Base-by-base conservation (phyloP, 345 rosid genomes). In the Populus tremula region DNA sequence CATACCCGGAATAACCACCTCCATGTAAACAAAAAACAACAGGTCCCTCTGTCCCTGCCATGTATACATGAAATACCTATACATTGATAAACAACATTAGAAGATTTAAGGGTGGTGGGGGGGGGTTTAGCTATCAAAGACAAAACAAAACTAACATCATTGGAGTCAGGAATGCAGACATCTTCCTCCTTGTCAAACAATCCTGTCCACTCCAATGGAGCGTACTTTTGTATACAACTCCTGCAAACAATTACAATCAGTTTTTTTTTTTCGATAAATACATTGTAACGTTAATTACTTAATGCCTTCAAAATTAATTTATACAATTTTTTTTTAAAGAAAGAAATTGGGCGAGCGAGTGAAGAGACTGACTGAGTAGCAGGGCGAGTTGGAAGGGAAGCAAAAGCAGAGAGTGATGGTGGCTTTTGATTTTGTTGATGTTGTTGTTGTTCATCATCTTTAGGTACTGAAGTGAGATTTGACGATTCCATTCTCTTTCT, bases 1-100 rank as follows among this genome's bases (percentile, higher is more conserved):
- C 87, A 77, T 81, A 96, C 98, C 99, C 99, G 73, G 93, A 87
- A 86, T 87, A 92, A 65, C 98, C 99, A 80, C 97, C 99, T 23
- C 98, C 99, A 73, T 93, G 98, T 21, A 96, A 89, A 87, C 94
- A 93, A 85, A 93, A 89, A 33, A 93, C 93, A 35, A 96, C 91
- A 5, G 99, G 96, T 67, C 99, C 98, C 77, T 92, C 91, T 11
- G 81, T 87, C 83, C 99, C 99, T 77, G 96, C 96, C 87, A 83
- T 77, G 84, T 92, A 96, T 25, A 96, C 90, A 82, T 91, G 99
- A 89, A 93, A 93, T 54, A 92, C 97, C 99, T 96, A 82, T 78
- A 85, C 36, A 33, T 36, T 21, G 31, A 72, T 9, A 62, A 33
- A 64, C 35, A 62, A 1, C 38, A 85, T 83, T 67, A 79, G 83